Evolutionary conservation across 495 filamentous ascomycete genomes (phyloP).

Genomic region (Rostrohypoxylon terebratum): DNA sequence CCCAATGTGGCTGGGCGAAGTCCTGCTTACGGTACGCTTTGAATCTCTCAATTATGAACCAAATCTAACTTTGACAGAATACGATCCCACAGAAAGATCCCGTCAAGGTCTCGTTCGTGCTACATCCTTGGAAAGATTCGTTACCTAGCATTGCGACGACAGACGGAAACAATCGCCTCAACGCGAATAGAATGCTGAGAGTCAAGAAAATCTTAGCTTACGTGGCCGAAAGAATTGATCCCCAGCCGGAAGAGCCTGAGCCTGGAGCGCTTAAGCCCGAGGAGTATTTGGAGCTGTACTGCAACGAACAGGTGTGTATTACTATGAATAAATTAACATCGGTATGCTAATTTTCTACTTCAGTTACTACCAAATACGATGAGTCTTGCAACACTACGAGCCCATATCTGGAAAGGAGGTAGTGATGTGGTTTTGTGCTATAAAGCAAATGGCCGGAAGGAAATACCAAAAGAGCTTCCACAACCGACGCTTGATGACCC

Average conservation of each 20-base stretch:
- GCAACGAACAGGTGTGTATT: conserved; percentile 82
- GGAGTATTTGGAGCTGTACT: conserved; percentile 93
- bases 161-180: conserved; percentile 85
- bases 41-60: background rate
- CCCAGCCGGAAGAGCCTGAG: conserved; percentile 61
- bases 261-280: conserved; percentile 78
- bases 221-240: conserved; percentile 90
- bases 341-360: conserved; percentile 29
- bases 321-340: conserved; percentile 2
- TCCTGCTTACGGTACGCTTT: conserved; percentile 75
- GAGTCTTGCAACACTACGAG: conserved; percentile 89
- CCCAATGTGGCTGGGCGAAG: conserved; percentile 91
- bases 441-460: conserved; percentile 85
- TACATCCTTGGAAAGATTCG: conserved; percentile 83
- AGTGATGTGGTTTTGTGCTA: conserved; percentile 92
- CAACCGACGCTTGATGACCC: conserved; percentile 42
- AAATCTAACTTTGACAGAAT: conserved; percentile 67
- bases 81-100: conserved; percentile 88
- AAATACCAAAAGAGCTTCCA: conserved; percentile 55
- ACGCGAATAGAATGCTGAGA: conserved; percentile 96
- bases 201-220: conserved; percentile 96
- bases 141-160: conserved; percentile 75
- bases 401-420: conserved; percentile 91
- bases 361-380: conserved; percentile 72
- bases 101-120: conserved; percentile 89